Evolutionary conservation across 345 rosid species (phyloP).

Genomic region (Streptanthus diversifolius): DNA sequence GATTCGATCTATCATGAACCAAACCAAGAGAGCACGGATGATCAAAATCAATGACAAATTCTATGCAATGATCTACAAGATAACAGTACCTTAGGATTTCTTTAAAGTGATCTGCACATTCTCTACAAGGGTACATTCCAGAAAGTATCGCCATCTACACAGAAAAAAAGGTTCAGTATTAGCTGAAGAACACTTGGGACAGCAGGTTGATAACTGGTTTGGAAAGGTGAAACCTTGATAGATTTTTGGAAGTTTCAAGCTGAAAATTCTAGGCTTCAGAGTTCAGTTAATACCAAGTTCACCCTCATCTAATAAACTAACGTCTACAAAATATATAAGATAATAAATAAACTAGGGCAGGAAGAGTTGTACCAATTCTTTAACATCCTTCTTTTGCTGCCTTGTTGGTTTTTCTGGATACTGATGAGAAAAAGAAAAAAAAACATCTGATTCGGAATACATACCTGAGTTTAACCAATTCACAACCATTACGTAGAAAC

Average conservation of each 20-base stretch:
- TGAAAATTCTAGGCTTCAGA: background rate
- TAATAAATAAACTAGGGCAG: background rate
- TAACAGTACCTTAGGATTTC: conserved; percentile 69
- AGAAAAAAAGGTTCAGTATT: background rate
- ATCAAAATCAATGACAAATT: background rate
- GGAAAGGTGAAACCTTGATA: background rate
- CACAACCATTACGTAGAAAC: background rate
- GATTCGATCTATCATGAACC: conserved; percentile 58
- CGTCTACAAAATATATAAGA: background rate
- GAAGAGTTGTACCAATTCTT: conserved; percentile 64
- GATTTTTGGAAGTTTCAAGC: background rate
- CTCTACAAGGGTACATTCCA: conserved; percentile 90
- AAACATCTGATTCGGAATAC: background rate
- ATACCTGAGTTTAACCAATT: background rate
- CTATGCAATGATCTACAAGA: conserved; percentile 3
- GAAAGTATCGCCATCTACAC: conserved; percentile 87
- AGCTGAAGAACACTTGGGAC: background rate
- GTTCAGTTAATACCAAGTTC: conserved; percentile 1
- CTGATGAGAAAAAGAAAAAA: conserved; percentile 36
- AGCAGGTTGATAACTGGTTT: background rate
- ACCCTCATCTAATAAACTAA: background rate
- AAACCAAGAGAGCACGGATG: background rate
- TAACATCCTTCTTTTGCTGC: conserved; percentile 87
- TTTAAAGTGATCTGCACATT: conserved; percentile 94
- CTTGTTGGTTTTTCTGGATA: conserved; percentile 97